phyloP scores from a whole-genome alignment of 495 filamentous ascomycete species.

The Clohesyomyces aquaticus region DNA sequence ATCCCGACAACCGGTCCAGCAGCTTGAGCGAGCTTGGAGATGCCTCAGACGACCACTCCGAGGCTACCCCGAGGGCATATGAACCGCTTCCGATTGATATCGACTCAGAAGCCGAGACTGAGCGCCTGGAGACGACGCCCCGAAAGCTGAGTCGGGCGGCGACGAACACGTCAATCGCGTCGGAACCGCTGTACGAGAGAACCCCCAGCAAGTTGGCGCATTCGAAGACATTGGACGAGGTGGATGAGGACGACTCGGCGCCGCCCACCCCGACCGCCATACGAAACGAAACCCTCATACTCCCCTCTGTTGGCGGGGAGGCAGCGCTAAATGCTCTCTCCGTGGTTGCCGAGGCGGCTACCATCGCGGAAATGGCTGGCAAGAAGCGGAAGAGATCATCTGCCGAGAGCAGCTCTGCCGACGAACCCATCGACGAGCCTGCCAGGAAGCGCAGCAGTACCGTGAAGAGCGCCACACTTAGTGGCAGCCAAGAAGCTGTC shows the following conservation, averaged over 20 bases:
- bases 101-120: conserved; percentile 98
- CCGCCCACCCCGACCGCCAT: conserved; percentile 19
- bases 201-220: conserved; percentile 46
- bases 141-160: conserved; percentile 56
- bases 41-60: conserved; percentile 64
- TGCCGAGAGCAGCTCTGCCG: conserved; percentile 37
- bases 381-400: conserved; percentile 55
- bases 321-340: conserved; percentile 32
- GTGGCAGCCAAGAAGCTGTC: conserved; percentile 19
- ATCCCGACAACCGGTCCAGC: conserved; percentile 55
- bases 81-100: conserved; percentile 55
- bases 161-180: conserved; percentile 30
- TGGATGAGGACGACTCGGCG: conserved; percentile 32
- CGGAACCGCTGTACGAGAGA: conserved; percentile 39
- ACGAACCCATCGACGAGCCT: conserved; percentile 56
- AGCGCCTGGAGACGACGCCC: conserved; percentile 90
- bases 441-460: conserved; percentile 63
- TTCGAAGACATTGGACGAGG: conserved; percentile 27
- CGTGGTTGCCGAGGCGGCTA: conserved; percentile 32
- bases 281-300: background rate
- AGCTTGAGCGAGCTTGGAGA: conserved; percentile 95
- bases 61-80: conserved; percentile 31
- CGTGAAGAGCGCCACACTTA: conserved; percentile 35
- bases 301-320: conserved; percentile 4
- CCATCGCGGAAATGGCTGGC: conserved; percentile 41